Percentiles rank a stretch among this genome's conserved stretches.
phyloP scores from a whole-genome alignment of 75 land plant species.

The Picea sitchensis region DNA sequence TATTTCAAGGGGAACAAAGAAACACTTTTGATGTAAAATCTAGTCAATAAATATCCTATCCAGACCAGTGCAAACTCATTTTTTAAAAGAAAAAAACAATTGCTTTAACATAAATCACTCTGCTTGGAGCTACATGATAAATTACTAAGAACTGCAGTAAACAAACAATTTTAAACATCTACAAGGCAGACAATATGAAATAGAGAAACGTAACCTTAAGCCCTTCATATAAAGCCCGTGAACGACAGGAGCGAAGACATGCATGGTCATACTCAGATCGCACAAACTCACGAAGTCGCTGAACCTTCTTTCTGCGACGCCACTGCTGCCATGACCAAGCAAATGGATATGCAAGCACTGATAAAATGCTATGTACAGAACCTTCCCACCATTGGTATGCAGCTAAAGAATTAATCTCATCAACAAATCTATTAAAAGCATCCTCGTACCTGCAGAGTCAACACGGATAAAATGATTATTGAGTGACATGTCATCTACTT shows the following conservation, averaged over 20 bases:
- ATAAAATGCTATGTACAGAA: constrained; percentile 82
- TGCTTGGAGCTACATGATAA: background rate
- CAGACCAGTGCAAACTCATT: background rate
- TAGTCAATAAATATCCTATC: too few species aligned
- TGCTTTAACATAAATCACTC: background rate
- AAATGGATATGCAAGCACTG: constrained; percentile 82
- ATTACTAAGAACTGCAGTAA: background rate
- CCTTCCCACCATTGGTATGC: constrained; percentile 99
- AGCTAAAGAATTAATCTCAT: constrained; percentile 90
- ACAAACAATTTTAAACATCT: background rate
- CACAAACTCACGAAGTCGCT: constrained; percentile 89
- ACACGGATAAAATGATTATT: background rate
- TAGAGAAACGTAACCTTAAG: constrained; percentile 61
- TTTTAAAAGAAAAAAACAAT: background rate
- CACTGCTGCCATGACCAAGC: constrained; percentile 99
- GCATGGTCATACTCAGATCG: constrained; percentile 97
- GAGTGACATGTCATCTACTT: background rate
- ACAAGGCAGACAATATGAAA: background rate
- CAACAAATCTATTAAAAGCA: constrained; percentile 92
- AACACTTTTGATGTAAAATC: too few species aligned
- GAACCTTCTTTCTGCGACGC: constrained; percentile 89
- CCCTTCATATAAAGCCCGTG: constrained; percentile 98
- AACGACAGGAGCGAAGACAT: constrained; percentile 95
- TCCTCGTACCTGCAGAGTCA: constrained; percentile 79
- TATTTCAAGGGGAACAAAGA: too few species aligned